phyloP scores from a whole-genome alignment of 2,329 filamentous ascomycete species.

The Thelonectria rubi region DNA sequence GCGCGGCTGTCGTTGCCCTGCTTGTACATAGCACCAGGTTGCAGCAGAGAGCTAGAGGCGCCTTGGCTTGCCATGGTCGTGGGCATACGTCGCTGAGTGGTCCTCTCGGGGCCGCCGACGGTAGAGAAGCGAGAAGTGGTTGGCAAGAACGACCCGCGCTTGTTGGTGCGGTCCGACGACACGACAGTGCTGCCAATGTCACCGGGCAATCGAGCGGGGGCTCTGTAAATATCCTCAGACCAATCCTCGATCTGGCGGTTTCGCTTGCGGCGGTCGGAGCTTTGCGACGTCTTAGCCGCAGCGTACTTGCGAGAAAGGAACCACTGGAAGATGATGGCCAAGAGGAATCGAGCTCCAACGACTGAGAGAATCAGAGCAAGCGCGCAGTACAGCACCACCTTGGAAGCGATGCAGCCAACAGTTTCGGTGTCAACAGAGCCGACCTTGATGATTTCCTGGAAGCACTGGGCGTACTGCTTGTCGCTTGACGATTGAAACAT shows the following conservation, averaged over 20 bases:
- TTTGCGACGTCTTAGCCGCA: slow-evolving; percentile 84
- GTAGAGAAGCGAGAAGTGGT: slow-evolving; percentile 95
- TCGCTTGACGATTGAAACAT: slow-evolving; percentile 81
- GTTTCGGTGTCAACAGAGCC: slow-evolving; percentile 95
- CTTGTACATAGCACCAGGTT: slow-evolving; percentile 76
- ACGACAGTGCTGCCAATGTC: slow-evolving; percentile 74
- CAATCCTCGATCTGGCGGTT: slow-evolving; percentile 97
- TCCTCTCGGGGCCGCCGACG: slow-evolving; percentile 80
- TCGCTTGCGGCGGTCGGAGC: slow-evolving; percentile 81
- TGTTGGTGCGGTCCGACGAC: slow-evolving; percentile 74
- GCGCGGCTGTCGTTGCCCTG: slow-evolving; percentile 69
- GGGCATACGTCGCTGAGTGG: slow-evolving; percentile 63
- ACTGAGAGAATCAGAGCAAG: slow-evolving; percentile 91
- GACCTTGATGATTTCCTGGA: slow-evolving; percentile 94
- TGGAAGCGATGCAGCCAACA: slow-evolving; percentile 95
- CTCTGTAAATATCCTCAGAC: slow-evolving; percentile 96
- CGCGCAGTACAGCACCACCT: slow-evolving; percentile 95
- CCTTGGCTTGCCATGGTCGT: slow-evolving; percentile 96
- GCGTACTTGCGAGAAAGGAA: slow-evolving; percentile 89
- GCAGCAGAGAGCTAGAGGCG: slow-evolving; percentile 76
- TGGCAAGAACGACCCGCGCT: slow-evolving; percentile 88
- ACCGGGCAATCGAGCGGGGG: slow-evolving; percentile 81
- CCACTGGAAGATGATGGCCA: slow-evolving; percentile 95
- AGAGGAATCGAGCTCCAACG: slow-evolving; percentile 84
- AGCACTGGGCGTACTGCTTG: slow-evolving; percentile 84